These are phyloP conservation scores for Solanum sejunctum DNA, from an alignment of 257 asterid genomes.

Conservation along the genomic window DNA sequence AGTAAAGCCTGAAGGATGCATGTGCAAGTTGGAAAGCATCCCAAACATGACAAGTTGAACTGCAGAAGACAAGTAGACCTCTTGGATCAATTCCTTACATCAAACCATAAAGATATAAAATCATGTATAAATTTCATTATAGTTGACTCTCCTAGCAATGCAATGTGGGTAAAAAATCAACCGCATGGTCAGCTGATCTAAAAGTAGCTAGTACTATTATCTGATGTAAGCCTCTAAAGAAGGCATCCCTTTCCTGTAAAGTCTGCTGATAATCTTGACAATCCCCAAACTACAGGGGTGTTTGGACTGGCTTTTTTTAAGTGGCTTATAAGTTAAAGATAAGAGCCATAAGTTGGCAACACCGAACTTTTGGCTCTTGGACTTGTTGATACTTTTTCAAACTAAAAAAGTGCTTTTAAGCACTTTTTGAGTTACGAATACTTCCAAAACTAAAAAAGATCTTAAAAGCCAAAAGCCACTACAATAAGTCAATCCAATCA, in stretches of 20 bases:
- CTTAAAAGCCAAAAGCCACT: no score
- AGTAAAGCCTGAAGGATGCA: constrained; percentile 84
- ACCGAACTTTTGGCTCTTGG: no score
- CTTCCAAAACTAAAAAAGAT: no score
- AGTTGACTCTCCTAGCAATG: neutral
- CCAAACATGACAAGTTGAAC: constrained; percentile 91
- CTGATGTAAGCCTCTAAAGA: neutral
- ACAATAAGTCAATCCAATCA: no score
- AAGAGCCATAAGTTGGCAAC: no score
- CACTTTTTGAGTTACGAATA: no score
- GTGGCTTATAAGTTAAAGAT: no score
- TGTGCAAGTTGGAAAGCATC: constrained; percentile 91
- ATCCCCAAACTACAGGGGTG: neutral
- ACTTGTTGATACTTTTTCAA: no score
- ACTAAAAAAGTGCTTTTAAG: no score
- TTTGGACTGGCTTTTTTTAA: no score
- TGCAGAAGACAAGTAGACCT: constrained; percentile 15
- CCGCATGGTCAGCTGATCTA: neutral
- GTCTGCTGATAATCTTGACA: neutral
- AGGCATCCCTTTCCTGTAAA: neutral
- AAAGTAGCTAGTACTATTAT: neutral
- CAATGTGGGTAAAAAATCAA: neutral
- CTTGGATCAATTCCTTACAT: neutral
- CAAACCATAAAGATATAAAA: neutral
- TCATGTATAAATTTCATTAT: neutral